Evolutionary conservation across 495 filamentous ascomycete genomes (phyloP).

Genomic region (Penicillium taxi): DNA sequence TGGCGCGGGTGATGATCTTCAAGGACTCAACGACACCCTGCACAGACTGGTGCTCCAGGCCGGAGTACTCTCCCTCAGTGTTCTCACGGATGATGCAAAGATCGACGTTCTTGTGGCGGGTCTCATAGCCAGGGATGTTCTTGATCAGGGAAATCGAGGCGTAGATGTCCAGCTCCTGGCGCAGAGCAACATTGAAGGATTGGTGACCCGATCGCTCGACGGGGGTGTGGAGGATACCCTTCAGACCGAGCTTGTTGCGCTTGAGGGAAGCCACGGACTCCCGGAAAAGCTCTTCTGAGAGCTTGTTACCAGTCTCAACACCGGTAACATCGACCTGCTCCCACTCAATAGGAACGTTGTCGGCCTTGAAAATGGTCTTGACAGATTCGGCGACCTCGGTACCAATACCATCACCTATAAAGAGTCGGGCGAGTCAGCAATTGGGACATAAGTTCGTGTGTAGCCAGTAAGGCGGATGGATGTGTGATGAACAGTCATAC

Average conservation of each 20-base stretch:
- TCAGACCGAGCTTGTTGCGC: conserved; percentile 96
- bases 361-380: conserved; percentile 98
- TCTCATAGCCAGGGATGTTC: conserved; percentile 97
- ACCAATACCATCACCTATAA: conserved; percentile 85
- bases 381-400: conserved; percentile 96
- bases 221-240: conserved; percentile 93
- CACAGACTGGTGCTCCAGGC: conserved; percentile 96
- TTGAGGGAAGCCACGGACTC: conserved; percentile 91
- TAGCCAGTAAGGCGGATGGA: too few species aligned
- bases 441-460: background rate
- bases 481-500: conserved; percentile 32
- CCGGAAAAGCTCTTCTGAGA: conserved; percentile 89
- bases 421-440: conserved; percentile 4
- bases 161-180: conserved; percentile 99
- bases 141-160: conserved; percentile 96
- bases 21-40: conserved; percentile 95
- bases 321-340: conserved; percentile 96
- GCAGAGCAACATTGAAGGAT: conserved; percentile 98
- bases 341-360: conserved; percentile 98
- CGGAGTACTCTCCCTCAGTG: conserved; percentile 98
- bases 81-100: conserved; percentile 99
- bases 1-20: conserved; percentile 98
- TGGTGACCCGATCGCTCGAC: conserved; percentile 96
- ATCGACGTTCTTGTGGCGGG: conserved; percentile 92
- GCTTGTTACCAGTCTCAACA: conserved; percentile 75